Conservation (phyloP, 2,329 filamentous ascomycete genomes). For the Ceratocystis alfenasii region DNA sequence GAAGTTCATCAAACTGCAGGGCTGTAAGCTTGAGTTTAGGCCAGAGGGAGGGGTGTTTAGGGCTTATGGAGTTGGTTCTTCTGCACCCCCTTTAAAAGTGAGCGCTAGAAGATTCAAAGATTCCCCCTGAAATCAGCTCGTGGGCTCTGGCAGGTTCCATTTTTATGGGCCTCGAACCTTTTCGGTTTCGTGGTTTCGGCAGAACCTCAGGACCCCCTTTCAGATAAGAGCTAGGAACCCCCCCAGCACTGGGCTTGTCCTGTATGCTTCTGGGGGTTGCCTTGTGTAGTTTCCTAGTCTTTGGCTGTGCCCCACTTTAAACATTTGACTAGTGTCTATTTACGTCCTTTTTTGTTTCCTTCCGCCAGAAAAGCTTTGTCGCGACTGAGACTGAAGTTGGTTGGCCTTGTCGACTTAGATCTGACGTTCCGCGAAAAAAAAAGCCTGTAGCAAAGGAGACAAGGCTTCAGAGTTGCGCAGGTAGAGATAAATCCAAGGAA, state of each 20-base stretch:
- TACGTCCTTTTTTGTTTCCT: not conserved
- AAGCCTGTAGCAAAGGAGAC: not conserved
- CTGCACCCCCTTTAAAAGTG: not conserved
- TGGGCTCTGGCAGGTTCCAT: not conserved
- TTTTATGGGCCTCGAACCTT: not conserved
- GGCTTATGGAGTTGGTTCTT: not conserved
- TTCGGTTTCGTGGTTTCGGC: not conserved
- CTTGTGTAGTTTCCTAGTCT: not conserved
- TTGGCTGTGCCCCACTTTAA: not conserved
- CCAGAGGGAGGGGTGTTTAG: not conserved
- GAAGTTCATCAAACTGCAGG: constrained; percentile 5
- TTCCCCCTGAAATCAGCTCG: constrained; percentile 1
- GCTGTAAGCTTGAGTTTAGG: not conserved
- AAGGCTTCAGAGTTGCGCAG: not conserved
- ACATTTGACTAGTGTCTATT: not conserved
- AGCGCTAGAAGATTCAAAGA: not conserved
- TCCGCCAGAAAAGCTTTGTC: not conserved
- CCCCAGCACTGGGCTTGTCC: no score
- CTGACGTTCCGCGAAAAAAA: constrained; percentile 4
- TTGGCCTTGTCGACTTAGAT: constrained; percentile 2
- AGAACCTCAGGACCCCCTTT: not conserved
- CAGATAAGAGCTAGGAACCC: not conserved
- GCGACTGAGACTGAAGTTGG: not conserved
- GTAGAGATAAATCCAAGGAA: not conserved
- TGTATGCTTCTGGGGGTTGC: no score